A percentile compares a stretch with the other conserved stretches of the same genome.
Evolutionary conservation across 768 basidiomycete genomes (phyloP).

Genomic region (Polyporus arcularius): DNA sequence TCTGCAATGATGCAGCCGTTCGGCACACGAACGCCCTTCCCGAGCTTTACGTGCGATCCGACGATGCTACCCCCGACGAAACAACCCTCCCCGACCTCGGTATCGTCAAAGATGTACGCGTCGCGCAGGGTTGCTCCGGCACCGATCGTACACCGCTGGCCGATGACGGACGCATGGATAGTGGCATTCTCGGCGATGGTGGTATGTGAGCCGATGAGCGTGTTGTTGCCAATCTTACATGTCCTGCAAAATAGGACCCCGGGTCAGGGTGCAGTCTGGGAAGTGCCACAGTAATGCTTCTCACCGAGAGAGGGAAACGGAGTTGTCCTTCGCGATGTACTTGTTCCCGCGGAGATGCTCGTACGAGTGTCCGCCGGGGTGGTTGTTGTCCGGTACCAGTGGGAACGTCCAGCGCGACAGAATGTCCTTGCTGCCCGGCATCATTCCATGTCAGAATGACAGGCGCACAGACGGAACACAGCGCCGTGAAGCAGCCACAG

Average conservation of each 20-base stretch:
- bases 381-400: conserved; percentile 91
- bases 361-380: conserved; percentile 80
- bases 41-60: conserved; percentile 73
- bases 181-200: conserved; percentile 66
- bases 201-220: conserved; percentile 81
- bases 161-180: conserved; percentile 76
- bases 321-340: conserved; percentile 80
- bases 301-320: conserved; percentile 83
- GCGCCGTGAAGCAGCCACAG: neutral
- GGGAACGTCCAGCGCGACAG: conserved; percentile 94
- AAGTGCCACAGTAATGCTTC: conserved; percentile 20
- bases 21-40: conserved; percentile 64
- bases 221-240: conserved; percentile 77
- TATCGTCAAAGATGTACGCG: conserved; percentile 85
- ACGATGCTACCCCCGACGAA: conserved; percentile 79
- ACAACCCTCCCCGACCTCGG: conserved; percentile 67
- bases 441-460: neutral
- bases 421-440: conserved; percentile 78
- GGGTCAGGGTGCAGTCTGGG: neutral
- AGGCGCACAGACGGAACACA: neutral
- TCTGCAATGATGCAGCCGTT: conserved; percentile 83
- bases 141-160: conserved; percentile 73
- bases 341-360: conserved; percentile 87
- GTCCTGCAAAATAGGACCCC: conserved; percentile 44
- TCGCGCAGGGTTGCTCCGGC: conserved; percentile 64